Conservation (phyloP, 495 filamentous ascomycete species). For the Aspergillus kassunensis region DNA sequence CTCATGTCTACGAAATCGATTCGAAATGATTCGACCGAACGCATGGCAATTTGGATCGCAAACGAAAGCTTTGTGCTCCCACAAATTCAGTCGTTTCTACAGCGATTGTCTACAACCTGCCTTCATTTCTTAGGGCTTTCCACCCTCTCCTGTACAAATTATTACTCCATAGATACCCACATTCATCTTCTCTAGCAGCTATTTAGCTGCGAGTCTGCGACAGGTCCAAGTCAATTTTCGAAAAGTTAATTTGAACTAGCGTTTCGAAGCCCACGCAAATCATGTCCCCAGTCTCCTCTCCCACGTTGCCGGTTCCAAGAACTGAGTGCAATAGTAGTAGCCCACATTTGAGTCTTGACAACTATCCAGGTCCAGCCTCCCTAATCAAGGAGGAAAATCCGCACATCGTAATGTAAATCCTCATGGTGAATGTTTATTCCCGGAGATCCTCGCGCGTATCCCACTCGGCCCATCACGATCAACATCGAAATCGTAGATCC, state of each 20-base stretch:
- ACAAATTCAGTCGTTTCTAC: neutral
- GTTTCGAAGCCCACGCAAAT: neutral
- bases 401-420: conserved; percentile 3
- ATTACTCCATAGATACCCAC: no score
- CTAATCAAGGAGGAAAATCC: neutral
- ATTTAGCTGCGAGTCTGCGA: no score
- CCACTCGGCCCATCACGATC: neutral
- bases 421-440: neutral
- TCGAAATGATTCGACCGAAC: neutral
- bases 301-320: no score
- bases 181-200: no score
- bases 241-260: neutral
- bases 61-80: neutral
- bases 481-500: neutral
- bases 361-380: neutral
- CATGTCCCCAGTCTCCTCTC: neutral
- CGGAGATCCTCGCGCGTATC: neutral
- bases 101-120: neutral
- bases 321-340: neutral
- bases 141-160: no score
- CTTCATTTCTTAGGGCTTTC: no score
- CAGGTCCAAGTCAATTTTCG: neutral
- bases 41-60: neutral
- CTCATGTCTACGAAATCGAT: no score
- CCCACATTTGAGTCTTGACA: no score